These are phyloP conservation scores for sorghum (Sorghum bicolor) DNA, from an alignment of 176 grass and related monocot genomes.

Conservation along the genomic window Sorghum_bicolor_NCBIv3 NC_012876.2:5427501-5428000, in stretches of 20 bases:
- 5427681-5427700: neutral
- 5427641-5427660: neutral
- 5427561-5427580: neutral
- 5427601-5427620: neutral
- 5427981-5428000: neutral
- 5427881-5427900: conserved; percentile 5
- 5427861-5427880: conserved; percentile 60
- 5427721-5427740: neutral
- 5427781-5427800: conserved; percentile 45
- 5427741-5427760: conserved; percentile 18
- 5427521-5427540: too few species aligned
- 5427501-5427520: too few species aligned
- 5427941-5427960: neutral
- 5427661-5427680: neutral
- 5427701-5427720: neutral
- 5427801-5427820: conserved; percentile 63
- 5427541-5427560: neutral
- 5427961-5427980: conserved; percentile 1
- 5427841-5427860: conserved; percentile 60
- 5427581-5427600: neutral
- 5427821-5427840: conserved; percentile 59
- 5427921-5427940: conserved; percentile 12
- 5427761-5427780: neutral
- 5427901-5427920: conserved; percentile 2
- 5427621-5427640: neutral